Evolutionary conservation across 2,329 filamentous ascomycete genomes (phyloP).

Genomic region (Botrytis deweyae): DNA sequence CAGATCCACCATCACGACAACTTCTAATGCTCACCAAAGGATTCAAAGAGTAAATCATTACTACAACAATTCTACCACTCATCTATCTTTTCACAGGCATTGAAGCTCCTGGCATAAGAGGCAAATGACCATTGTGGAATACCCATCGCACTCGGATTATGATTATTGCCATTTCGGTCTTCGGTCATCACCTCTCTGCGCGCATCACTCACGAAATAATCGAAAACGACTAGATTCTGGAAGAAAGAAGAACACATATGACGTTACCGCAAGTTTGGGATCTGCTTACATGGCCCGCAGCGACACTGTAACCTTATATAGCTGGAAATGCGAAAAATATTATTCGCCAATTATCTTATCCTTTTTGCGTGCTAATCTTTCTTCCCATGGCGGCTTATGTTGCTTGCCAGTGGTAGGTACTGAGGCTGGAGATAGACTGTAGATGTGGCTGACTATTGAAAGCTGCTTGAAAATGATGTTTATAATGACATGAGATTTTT

Average conservation of each 20-base stretch:
- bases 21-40: constrained; percentile 1
- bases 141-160: neutral
- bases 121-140: neutral
- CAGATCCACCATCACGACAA: constrained; percentile 1
- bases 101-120: neutral
- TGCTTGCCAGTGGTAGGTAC: neutral
- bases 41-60: neutral
- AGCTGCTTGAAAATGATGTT: constrained; percentile 2
- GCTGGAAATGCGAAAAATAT: neutral
- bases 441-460: constrained; percentile 1
- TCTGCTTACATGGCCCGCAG: constrained; percentile 4
- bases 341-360: neutral
- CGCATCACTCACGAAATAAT: neutral
- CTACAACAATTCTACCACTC: neutral
- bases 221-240: neutral
- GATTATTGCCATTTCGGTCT: neutral
- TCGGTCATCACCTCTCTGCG: neutral
- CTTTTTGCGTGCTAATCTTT: neutral
- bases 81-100: neutral
- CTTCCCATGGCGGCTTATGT: neutral
- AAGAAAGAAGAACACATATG: constrained; percentile 4
- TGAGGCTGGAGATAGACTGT: neutral
- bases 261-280: neutral
- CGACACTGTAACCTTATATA: neutral
- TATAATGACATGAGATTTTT: constrained; percentile 1